Evolutionary conservation across 2,329 filamentous ascomycete species (phyloP).

Genomic region (Graphiopsis chlorocephala): DNA sequence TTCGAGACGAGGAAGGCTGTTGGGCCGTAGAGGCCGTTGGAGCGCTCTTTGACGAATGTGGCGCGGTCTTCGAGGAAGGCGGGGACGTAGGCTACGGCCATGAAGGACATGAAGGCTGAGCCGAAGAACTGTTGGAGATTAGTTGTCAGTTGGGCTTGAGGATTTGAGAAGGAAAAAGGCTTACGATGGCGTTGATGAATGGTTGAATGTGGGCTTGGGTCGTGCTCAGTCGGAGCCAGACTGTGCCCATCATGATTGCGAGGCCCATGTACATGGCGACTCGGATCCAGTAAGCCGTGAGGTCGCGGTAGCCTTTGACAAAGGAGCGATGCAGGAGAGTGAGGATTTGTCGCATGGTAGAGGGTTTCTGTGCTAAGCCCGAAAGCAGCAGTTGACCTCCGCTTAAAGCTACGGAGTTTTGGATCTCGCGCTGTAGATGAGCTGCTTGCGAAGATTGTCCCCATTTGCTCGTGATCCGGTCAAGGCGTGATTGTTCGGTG

Average conservation of each 20-base stretch:
- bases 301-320: conserved; percentile 76
- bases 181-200: conserved; percentile 69
- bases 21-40: conserved; percentile 75
- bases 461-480: neutral
- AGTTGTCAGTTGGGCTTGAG: neutral
- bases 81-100: conserved; percentile 72
- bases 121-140: conserved; percentile 40
- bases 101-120: conserved; percentile 49
- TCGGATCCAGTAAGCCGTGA: conserved; percentile 76
- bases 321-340: conserved; percentile 73
- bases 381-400: conserved; percentile 29
- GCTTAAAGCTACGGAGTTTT: neutral
- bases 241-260: conserved; percentile 81
- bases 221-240: conserved; percentile 70
- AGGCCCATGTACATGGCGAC: conserved; percentile 75
- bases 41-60: conserved; percentile 70
- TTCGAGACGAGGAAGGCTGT: conserved; percentile 70
- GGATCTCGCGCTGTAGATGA: conserved; percentile 1
- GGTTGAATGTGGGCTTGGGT: conserved; percentile 71
- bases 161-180: neutral
- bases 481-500: neutral
- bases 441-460: neutral
- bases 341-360: conserved; percentile 27
- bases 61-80: conserved; percentile 73
- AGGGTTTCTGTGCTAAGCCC: neutral